Percentiles rank a stretch among this genome's conserved stretches.
Evolutionary conservation across 2,329 filamentous ascomycete species (phyloP).

Genomic region (Amylocarpus encephaloides): DNA sequence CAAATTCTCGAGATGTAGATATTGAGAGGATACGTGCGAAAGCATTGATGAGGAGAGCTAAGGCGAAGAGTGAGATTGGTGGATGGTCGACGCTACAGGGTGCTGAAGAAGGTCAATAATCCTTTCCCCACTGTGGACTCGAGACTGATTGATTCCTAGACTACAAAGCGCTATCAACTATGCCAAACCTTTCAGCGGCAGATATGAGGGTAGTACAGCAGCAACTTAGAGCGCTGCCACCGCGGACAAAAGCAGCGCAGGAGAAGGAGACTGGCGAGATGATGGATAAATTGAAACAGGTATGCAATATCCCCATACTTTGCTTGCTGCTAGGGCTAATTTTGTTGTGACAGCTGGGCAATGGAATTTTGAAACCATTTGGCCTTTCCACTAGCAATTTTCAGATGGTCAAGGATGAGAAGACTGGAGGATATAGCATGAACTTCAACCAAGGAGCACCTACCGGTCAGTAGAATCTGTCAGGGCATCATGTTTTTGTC

Average conservation of each 20-base stretch:
- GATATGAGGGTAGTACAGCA: conserved; percentile 63
- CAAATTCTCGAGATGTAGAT: conserved; percentile 47
- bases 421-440: conserved; percentile 88
- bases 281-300: conserved; percentile 91
- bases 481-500: no score
- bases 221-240: conserved; percentile 61
- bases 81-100: conserved; percentile 77
- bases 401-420: conserved; percentile 85
- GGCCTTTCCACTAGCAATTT: conserved; percentile 93
- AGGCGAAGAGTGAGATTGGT: conserved; percentile 54
- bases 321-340: background rate
- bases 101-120: conserved; percentile 49
- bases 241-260: conserved; percentile 67
- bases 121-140: background rate
- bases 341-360: conserved; percentile 57
- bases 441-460: conserved; percentile 52
- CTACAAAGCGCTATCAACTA: conserved; percentile 60
- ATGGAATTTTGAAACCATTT: conserved; percentile 87
- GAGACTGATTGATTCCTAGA: conserved; percentile 40
- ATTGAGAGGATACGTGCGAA: conserved; percentile 75
- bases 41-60: conserved; percentile 53
- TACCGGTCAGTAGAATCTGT: background rate
- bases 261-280: conserved; percentile 89
- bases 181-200: conserved; percentile 53
- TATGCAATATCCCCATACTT: conserved; percentile 34